These are phyloP conservation scores for Corylus americana DNA, from an alignment of 306 rosid genomes.

Conservation along the genomic window DNA sequence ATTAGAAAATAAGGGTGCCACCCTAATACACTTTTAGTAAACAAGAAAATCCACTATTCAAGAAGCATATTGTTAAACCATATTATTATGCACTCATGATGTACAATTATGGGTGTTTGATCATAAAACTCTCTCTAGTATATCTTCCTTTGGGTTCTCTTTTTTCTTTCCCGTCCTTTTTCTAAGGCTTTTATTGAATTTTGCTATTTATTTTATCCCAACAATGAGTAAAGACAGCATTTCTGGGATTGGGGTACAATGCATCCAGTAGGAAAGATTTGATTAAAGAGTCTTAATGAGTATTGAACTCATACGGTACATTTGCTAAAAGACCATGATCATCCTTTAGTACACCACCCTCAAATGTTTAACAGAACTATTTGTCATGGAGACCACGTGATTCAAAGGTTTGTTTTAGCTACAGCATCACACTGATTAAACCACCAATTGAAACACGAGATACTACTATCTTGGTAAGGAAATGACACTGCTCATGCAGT, in stretches of 20 bases:
- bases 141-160: neutral
- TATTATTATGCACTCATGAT: neutral
- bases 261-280: too few species aligned
- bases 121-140: neutral
- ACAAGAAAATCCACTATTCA: neutral
- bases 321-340: neutral
- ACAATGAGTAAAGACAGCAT: neutral
- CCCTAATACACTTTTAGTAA: too few species aligned
- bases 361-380: neutral
- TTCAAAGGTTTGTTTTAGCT: neutral
- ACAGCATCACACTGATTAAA: neutral
- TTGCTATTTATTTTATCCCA: neutral
- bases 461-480: neutral
- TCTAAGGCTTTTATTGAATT: neutral
- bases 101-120: neutral
- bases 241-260: neutral
- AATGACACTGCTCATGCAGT: neutral
- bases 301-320: neutral
- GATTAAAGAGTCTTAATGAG: neutral
- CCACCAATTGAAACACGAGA: neutral
- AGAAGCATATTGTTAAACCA: neutral
- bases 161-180: neutral
- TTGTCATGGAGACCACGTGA: too few species aligned
- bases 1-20: too few species aligned
- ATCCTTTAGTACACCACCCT: neutral